Evolutionary conservation across 257 asterid genomes (phyloP), one percentile per base, ranked within the genome.

Genomic region (Solanum phureja): DNA sequence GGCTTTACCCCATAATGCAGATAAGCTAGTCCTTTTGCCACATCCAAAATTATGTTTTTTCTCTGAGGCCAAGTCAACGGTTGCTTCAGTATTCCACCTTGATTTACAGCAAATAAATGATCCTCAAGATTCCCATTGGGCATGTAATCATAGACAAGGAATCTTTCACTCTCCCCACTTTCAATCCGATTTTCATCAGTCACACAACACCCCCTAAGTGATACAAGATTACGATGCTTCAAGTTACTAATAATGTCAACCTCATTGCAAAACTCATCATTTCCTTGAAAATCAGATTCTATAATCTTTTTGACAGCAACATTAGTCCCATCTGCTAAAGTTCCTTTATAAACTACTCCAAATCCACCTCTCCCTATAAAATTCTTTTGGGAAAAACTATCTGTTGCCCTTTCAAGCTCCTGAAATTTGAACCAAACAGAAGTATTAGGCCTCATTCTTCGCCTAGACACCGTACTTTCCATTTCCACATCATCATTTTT

Each of bases 161-260:
- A 95, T 21, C 98, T 92, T 21, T 93, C 93, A 76, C 91, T 90
- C 73, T 93, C 98, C 52, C 89, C 88, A 1, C 87, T 91, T 40
- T 81, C 91, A 84, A 75, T 87, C 81, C 37, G 60, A 37, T 89
- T 77, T 62, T 56, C 89, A 86, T 94, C 96, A 21, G 91, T 88
- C 89, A 95, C 95, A 88, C 99, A 96, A 87, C 98, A 94, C 3
- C 99, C 98, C 90, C 97, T 91, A 44, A 96, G 96, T 4, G 98
- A 96, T 44, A 95, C 95, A 5, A 96, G 95, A 89, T 96, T 95
- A 77, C 99, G 90, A 90, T 96, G 99, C 92, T 93, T 96, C 90
- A 96, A 91, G 89, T 93, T 94, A 86, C 99, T 94, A 68, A 96
- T 94, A 91, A 96, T 96, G 93, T 95, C 99, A 83, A 96, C 98